phyloP scores from a whole-genome alignment of 1,284 basidiomycete species.

The Exobasidium cylindrosporum region DNA sequence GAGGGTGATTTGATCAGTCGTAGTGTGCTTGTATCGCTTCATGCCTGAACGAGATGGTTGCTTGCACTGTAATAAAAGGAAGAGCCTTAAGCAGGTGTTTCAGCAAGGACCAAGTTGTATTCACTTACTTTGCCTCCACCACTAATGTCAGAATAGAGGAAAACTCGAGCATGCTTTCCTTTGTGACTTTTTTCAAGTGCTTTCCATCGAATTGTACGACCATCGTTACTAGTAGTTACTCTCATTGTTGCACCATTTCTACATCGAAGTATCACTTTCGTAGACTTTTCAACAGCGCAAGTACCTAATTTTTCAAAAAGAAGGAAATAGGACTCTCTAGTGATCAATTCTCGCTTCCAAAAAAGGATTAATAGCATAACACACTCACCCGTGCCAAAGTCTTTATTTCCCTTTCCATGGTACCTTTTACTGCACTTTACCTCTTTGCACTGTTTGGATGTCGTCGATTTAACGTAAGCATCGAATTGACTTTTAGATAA shows the following conservation, averaged over 20 bases:
- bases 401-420: background rate
- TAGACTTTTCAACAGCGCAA: background rate
- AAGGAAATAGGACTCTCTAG: background rate
- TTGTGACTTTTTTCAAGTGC: conserved; percentile 12
- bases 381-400: background rate
- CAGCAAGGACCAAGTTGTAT: background rate
- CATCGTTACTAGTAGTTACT: background rate
- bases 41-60: background rate
- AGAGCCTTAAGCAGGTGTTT: background rate
- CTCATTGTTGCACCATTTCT: background rate
- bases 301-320: background rate
- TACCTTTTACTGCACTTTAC: background rate
- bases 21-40: background rate
- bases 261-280: background rate
- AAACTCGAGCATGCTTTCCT: conserved; percentile 1
- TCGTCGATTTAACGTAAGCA: background rate
- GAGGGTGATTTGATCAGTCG: background rate
- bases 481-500: background rate
- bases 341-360: background rate
- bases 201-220: background rate
- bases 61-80: background rate
- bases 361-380: background rate
- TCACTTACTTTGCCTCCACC: background rate
- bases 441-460: background rate
- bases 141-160: background rate